phyloP scores from a whole-genome alignment of 768 basidiomycete genomes.

The Lyophyllum atratum region DNA sequence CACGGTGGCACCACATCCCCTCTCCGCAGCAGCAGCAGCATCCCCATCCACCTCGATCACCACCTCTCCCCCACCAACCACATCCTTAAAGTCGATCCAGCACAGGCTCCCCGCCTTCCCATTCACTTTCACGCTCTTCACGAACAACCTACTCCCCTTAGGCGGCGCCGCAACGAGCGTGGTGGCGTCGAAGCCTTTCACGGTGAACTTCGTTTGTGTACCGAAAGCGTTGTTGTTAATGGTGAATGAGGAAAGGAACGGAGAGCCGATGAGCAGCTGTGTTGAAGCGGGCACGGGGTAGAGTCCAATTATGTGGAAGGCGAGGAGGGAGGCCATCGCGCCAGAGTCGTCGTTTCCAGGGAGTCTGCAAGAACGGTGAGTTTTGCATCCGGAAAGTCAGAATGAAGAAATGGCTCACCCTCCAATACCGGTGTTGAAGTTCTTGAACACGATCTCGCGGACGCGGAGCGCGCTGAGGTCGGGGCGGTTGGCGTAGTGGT shows the following conservation, averaged over 20 bases:
- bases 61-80: slow-evolving; percentile 44
- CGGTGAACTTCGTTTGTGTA: slow-evolving; percentile 42
- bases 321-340: slow-evolving; percentile 52
- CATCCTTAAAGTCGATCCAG: slow-evolving; percentile 45
- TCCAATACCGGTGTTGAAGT: slow-evolving; percentile 51
- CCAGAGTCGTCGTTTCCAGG: slow-evolving; percentile 37
- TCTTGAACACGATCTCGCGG: slow-evolving; percentile 41
- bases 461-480: slow-evolving; percentile 49
- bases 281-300: slow-evolving; percentile 49
- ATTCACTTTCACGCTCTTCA: slow-evolving; percentile 45
- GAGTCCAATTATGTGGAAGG: slow-evolving; percentile 51
- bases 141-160: slow-evolving; percentile 40
- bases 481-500: slow-evolving; percentile 52
- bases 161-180: slow-evolving; percentile 39
- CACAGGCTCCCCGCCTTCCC: slow-evolving; percentile 40
- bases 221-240: slow-evolving; percentile 39
- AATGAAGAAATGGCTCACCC: slow-evolving; percentile 34
- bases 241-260: slow-evolving; percentile 47
- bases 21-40: slow-evolving; percentile 30
- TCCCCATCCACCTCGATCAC: slow-evolving; percentile 46
- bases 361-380: neutral
- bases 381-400: neutral
- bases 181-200: slow-evolving; percentile 40
- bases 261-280: slow-evolving; percentile 50
- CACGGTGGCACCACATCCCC: slow-evolving; percentile 39